phyloP scores from a whole-genome alignment of 805 yeast species.

The Teunomyces funiuensis region DNA sequence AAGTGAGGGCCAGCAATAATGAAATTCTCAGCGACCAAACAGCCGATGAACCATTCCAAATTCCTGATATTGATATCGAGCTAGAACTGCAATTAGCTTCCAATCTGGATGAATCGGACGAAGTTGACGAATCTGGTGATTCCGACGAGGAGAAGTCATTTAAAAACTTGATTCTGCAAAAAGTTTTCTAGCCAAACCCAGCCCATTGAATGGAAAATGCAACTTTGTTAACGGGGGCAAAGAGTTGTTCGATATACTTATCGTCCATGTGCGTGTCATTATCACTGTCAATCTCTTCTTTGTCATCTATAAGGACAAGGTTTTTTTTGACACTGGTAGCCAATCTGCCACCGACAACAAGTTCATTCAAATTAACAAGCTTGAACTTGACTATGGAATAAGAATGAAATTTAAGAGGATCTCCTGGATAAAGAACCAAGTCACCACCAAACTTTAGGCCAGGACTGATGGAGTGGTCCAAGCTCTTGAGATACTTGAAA shows the following conservation, averaged over 20 bases:
- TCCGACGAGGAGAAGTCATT: neutral
- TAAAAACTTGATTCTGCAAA: neutral
- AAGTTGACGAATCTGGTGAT: too few relatives aligned
- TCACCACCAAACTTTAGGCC: conserved; percentile 91
- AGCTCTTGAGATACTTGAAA: conserved; percentile 41
- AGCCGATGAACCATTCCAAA: neutral
- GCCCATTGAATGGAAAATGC: conserved; percentile 92
- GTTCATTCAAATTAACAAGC: conserved; percentile 53
- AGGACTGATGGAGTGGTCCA: conserved; percentile 64
- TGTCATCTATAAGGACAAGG: conserved; percentile 58
- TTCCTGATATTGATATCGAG: neutral
- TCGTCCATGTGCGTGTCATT: conserved; percentile 7
- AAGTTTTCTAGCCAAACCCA: conserved; percentile 68
- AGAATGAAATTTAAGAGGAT: conserved; percentile 86
- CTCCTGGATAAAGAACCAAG: conserved; percentile 91
- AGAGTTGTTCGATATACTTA: neutral
- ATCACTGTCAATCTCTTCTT: conserved; percentile 1
- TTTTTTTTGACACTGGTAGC: conserved; percentile 91
- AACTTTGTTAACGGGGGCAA: conserved; percentile 26
- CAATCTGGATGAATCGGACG: neutral
- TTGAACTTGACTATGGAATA: conserved; percentile 68
- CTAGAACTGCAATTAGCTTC: neutral
- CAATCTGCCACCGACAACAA: conserved; percentile 84
- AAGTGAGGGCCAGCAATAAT: conserved; percentile 35
- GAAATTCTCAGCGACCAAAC: conserved; percentile 19